A percentile compares a stretch with the other conserved stretches of the same genome.
Conservation (phyloP, 176 grass and related monocot genomes). For the Thalia dealbata region DNA sequence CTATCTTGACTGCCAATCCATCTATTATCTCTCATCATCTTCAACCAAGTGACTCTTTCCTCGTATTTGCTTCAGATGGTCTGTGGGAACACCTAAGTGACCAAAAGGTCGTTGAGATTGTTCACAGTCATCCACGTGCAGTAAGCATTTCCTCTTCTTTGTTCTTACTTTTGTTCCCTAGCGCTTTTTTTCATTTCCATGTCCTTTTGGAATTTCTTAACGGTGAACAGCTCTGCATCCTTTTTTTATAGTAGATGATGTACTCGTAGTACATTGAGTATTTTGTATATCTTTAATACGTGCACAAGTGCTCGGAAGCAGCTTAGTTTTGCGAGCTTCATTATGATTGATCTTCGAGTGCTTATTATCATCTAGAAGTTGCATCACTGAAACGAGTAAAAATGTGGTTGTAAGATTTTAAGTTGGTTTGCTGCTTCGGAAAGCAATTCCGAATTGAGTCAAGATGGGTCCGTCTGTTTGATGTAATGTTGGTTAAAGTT, state of each 20-base stretch:
- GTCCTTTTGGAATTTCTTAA: background rate
- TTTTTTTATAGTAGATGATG: background rate
- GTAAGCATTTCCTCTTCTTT: slow-evolving; percentile 38
- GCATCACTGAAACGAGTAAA: too few relatives aligned
- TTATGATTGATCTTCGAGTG: too few relatives aligned
- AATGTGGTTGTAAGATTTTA: too few relatives aligned
- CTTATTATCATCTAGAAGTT: too few relatives aligned
- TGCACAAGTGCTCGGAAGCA: too few relatives aligned
- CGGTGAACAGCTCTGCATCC: background rate
- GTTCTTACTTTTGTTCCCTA: background rate
- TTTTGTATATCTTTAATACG: background rate
- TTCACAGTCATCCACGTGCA: slow-evolving; percentile 57
- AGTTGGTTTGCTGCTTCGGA: too few relatives aligned
- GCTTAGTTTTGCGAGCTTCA: too few relatives aligned
- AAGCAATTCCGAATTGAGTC: too few relatives aligned
- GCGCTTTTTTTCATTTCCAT: background rate
- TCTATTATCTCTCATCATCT: slow-evolving; percentile 53
- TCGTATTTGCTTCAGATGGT: slow-evolving; percentile 93
- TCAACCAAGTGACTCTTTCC: slow-evolving; percentile 61
- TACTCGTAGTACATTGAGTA: background rate
- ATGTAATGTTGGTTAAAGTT: too few relatives aligned
- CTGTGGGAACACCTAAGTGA: slow-evolving; percentile 87
- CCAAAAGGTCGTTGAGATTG: slow-evolving; percentile 76
- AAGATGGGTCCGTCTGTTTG: too few relatives aligned
- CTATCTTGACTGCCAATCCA: slow-evolving; percentile 59